phyloP scores from a whole-genome alignment of 331 rosid genomes.

The Prunus yedoensis region DNA sequence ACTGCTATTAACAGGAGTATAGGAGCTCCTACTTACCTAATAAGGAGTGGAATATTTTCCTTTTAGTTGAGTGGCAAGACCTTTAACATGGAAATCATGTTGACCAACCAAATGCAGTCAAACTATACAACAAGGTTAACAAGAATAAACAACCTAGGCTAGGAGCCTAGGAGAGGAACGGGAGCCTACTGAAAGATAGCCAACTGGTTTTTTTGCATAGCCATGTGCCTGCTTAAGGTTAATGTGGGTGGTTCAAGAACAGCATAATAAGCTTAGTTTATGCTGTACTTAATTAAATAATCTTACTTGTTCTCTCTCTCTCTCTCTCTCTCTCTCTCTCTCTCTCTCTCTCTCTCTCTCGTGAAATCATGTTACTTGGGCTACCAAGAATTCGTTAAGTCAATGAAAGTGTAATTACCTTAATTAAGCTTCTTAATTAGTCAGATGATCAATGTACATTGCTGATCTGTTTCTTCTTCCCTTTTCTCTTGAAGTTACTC shows the following conservation, averaged over 20 bases:
- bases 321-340: too few species aligned
- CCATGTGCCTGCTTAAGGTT: constrained; percentile 26
- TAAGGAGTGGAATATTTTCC: too few species aligned
- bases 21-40: too few species aligned
- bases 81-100: neutral
- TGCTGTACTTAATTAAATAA: neutral
- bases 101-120: neutral
- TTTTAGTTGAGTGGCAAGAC: neutral
- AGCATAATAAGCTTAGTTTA: constrained; percentile 1
- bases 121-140: neutral
- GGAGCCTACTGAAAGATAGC: constrained; percentile 4
- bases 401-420: neutral
- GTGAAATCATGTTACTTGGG: neutral
- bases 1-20: too few species aligned
- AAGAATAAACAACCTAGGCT: neutral
- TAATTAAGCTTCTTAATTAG: neutral
- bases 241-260: constrained; percentile 10
- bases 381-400: neutral
- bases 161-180: neutral
- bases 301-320: too few species aligned
- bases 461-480: neutral
- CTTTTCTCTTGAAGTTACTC: neutral
- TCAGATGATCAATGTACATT: neutral
- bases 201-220: constrained; percentile 16
- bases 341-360: neutral